Evolutionary conservation across 1,139 yeast genomes (phyloP).

Genomic region (Kodamaea anthophila): DNA sequence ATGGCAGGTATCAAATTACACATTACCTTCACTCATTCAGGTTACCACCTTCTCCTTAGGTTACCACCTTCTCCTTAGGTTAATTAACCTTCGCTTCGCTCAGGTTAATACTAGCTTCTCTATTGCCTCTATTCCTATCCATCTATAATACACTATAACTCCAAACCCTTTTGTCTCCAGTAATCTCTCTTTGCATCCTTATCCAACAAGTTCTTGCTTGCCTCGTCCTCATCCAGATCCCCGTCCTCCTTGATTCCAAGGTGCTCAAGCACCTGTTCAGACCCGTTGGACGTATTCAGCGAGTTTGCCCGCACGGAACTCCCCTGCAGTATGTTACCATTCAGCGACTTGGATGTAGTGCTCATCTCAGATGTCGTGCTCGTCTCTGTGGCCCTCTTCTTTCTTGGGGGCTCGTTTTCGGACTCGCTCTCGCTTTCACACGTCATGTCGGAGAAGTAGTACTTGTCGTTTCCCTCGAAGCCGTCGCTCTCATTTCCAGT

Average conservation of each 20-base stretch:
- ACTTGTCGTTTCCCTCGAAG: conserved; percentile 32
- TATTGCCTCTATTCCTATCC: no score
- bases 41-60: no score
- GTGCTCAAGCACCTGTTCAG: conserved; percentile 22
- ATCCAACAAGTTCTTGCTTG: conserved; percentile 20
- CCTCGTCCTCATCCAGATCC: conserved; percentile 11
- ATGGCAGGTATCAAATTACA: no score
- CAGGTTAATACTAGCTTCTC: conserved; percentile 1
- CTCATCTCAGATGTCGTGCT: conserved; percentile 9
- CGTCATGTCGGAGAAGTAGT: conserved; percentile 39
- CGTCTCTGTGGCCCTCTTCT: conserved; percentile 4
- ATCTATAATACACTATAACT: conserved; percentile 13
- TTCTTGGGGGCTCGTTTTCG: conserved; percentile 1
- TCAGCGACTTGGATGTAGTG: no score
- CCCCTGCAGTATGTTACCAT: no score
- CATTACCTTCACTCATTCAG: neutral
- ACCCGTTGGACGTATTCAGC: no score
- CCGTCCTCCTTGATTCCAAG: conserved; percentile 20
- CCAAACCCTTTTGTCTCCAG: conserved; percentile 43
- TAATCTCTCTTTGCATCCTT: conserved; percentile 35
- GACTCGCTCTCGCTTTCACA: conserved; percentile 34
- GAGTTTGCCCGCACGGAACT: no score
- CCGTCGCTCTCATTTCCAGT: conserved; percentile 28
- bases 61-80: neutral
- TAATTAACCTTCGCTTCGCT: conserved; percentile 1